Percentiles rank a stretch among this genome's conserved stretches.
phyloP scores from a whole-genome alignment of 805 yeast species.

The Ogataea allantospora region DNA sequence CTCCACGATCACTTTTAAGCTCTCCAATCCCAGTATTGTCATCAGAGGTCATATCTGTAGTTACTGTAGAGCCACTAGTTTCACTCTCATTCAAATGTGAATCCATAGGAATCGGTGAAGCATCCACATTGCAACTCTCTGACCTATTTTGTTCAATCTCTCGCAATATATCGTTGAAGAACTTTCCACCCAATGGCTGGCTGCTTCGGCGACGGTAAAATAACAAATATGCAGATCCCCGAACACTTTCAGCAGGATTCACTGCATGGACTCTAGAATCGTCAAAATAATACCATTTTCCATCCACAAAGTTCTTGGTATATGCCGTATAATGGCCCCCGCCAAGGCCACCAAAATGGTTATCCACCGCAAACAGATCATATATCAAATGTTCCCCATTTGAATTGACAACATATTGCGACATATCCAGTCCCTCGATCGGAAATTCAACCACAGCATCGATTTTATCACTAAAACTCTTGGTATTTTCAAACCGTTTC shows the following conservation, averaged over 20 bases:
- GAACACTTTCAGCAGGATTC: constrained; percentile 57
- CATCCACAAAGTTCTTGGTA: constrained; percentile 73
- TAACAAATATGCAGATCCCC: constrained; percentile 81
- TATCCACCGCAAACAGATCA: constrained; percentile 90
- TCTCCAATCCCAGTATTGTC: constrained; percentile 8
- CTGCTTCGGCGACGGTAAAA: constrained; percentile 66
- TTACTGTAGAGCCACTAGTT: constrained; percentile 6
- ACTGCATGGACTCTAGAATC: constrained; percentile 72
- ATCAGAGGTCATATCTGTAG: constrained; percentile 13
- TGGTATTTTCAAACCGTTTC: constrained; percentile 82
- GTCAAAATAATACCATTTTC: constrained; percentile 85
- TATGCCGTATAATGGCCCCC: constrained; percentile 97
- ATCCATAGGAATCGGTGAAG: constrained; percentile 1
- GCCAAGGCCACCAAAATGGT: constrained; percentile 93
- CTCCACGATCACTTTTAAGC: constrained; percentile 5
- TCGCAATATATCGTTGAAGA: constrained; percentile 39
- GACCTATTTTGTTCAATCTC: constrained; percentile 34
- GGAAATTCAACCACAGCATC: constrained; percentile 86
- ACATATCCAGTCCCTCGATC: constrained; percentile 73
- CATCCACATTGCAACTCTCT: constrained; percentile 6
- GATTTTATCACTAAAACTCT: constrained; percentile 86
- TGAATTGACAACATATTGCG: constrained; percentile 47
- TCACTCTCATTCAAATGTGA: constrained; percentile 2
- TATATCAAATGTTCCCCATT: constrained; percentile 49
- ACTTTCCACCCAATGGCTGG: constrained; percentile 47